Evolutionary conservation across 1,284 basidiomycete genomes (phyloP).

Genomic region (Ganoderma boninense): DNA sequence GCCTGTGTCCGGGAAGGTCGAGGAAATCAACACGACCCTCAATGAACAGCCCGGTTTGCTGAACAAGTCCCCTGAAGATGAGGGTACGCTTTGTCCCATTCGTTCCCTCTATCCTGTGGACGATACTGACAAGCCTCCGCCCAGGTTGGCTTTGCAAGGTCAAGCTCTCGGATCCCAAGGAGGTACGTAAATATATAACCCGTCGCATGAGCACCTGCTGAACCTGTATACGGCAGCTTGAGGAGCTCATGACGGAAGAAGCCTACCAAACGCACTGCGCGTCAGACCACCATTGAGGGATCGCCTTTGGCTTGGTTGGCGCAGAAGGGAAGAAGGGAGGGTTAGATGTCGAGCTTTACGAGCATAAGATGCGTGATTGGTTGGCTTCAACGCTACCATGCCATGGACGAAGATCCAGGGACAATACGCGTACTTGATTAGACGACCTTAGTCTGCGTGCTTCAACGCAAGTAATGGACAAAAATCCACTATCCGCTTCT

Average conservation of each 20-base stretch:
- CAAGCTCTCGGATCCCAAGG: slow-evolving; percentile 78
- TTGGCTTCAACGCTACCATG: slow-evolving; percentile 45
- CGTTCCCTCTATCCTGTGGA: neutral
- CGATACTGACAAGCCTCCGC: neutral
- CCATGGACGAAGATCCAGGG: neutral
- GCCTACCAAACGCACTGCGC: slow-evolving; percentile 84
- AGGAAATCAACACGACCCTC: slow-evolving; percentile 83
- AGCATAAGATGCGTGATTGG: neutral
- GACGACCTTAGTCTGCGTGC: slow-evolving; percentile 31
- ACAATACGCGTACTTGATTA: slow-evolving; percentile 15
- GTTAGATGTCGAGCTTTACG: neutral
- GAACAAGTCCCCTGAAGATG: slow-evolving; percentile 89
- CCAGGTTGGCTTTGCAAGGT: slow-evolving; percentile 97
- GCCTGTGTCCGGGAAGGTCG: slow-evolving; percentile 87
- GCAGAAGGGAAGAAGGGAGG: neutral
- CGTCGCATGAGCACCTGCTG: slow-evolving; percentile 1
- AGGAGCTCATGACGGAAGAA: slow-evolving; percentile 78
- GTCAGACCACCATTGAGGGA: slow-evolving; percentile 33
- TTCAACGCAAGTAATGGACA: slow-evolving; percentile 29
- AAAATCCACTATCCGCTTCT: slow-evolving; percentile 24
- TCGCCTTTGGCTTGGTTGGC: neutral
- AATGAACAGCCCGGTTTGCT: slow-evolving; percentile 80
- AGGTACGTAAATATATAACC: slow-evolving; percentile 53
- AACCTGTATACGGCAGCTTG: slow-evolving; percentile 58
- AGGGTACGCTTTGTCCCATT: slow-evolving; percentile 64